phyloP scores from a whole-genome alignment of 352 stramenopile genomes.

The Phytophthora fragariaefolia region DNA sequence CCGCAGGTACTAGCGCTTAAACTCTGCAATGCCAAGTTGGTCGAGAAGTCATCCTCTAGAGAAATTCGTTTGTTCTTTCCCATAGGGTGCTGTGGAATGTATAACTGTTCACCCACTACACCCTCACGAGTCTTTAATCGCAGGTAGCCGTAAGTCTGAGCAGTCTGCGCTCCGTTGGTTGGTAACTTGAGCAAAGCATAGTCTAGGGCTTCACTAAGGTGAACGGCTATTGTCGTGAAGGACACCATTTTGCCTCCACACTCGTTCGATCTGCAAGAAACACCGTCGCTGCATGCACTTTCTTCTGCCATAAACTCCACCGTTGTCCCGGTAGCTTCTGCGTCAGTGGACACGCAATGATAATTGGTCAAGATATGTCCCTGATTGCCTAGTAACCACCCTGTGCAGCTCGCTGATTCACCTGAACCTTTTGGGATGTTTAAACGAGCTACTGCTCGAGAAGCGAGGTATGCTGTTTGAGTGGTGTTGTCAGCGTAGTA shows the following conservation, averaged over 20 bases:
- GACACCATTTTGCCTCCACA: slow-evolving; percentile 48
- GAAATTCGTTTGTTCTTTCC: slow-evolving; percentile 58
- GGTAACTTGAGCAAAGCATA: slow-evolving; percentile 59
- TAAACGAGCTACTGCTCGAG: slow-evolving; percentile 31
- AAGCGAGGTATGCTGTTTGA: slow-evolving; percentile 39
- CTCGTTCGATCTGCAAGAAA: slow-evolving; percentile 17
- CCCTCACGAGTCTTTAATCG: slow-evolving; percentile 40
- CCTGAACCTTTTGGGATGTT: slow-evolving; percentile 19
- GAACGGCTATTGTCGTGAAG: slow-evolving; percentile 46
- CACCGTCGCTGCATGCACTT: slow-evolving; percentile 31
- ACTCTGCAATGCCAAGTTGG: slow-evolving; percentile 42
- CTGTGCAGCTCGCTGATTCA: slow-evolving; percentile 45
- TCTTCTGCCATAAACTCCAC: slow-evolving; percentile 68
- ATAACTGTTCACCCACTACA: slow-evolving; percentile 45
- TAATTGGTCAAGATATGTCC: slow-evolving; percentile 71
- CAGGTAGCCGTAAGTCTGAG: slow-evolving; percentile 59
- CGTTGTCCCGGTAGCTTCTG: slow-evolving; percentile 42
- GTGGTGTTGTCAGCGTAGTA: slow-evolving; percentile 40
- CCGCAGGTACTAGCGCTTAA: slow-evolving; percentile 45
- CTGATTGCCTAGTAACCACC: slow-evolving; percentile 61
- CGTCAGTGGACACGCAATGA: slow-evolving; percentile 55
- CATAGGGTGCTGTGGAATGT: slow-evolving; percentile 60
- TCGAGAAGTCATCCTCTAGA: slow-evolving; percentile 50
- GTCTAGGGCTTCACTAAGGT: slow-evolving; percentile 48
- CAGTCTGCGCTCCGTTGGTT: slow-evolving; percentile 15